Base-by-base conservation (phyloP, 306 rosid species). In the Begonia masoniana region DNA sequence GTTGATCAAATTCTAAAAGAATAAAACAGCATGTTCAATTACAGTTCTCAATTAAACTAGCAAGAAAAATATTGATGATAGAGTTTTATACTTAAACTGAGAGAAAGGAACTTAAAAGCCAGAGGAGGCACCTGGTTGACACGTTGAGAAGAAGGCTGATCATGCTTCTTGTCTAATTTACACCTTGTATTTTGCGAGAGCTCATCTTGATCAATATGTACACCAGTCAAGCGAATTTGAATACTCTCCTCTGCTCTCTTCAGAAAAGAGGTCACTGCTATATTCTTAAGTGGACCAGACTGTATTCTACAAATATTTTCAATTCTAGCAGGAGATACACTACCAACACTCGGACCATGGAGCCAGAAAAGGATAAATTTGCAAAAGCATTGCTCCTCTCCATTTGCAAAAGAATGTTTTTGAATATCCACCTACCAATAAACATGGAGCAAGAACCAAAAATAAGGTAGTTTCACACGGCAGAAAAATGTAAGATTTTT, bases 371-470 rank as follows among this genome's bases (percentile, higher is more conserved):
- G 74, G 47, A 65, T 12, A 65, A 74, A 82, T 47, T 31, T 58
- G 64, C 95, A 85, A 13, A 3, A 23, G 67, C 94, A 85, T 56
- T 52, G 69, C 39, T 78, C 89, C 55, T 82, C 72, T 61, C 72
- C 84, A 6, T 15, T 26, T 45, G 31, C 23, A 55, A 24, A 55
- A 50, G 77, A 59, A 72, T 84, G 97, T 13, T 63, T 51, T 4
- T 11, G 43, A 31, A 41, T 50, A 63, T 51, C 56, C 57, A 88
- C 89, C 97, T 88, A 57, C 62, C 60, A 67, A 31, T 31, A 69
- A 31, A 31, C 39, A 31, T 4, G 39, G 39, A 31, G 39, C 39
- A 31, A 31, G 39, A 31, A 31, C 39, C 39, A 31, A 31, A 31
- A 31, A 31, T 31, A 31, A 31, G 39, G 39, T 31, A 31, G 8